These are phyloP conservation scores for Guyanaporus albipodus DNA, from an alignment of 768 basidiomycete genomes.

Conservation along the genomic window DNA sequence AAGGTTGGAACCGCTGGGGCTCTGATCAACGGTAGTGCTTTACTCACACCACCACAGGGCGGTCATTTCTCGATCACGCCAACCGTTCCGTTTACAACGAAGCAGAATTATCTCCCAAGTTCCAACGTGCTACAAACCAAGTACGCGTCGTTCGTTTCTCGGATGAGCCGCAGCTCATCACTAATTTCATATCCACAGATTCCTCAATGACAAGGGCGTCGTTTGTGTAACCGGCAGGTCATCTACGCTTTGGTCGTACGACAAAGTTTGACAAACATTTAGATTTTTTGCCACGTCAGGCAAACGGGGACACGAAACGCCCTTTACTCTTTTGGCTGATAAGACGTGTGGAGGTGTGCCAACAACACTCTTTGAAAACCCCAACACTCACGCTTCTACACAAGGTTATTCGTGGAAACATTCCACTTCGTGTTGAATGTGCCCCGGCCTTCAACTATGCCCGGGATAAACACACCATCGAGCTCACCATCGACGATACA, in stretches of 20 bases:
- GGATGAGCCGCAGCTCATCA: background rate
- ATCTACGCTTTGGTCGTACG: background rate
- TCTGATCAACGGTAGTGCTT: background rate
- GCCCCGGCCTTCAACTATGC: slow-evolving; percentile 98
- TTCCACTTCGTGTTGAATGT: slow-evolving; percentile 83
- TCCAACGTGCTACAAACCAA: slow-evolving; percentile 89
- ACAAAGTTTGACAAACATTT: slow-evolving; percentile 8
- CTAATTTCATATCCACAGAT: slow-evolving; percentile 36
- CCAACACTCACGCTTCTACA: background rate
- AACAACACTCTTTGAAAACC: background rate
- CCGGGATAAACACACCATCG: slow-evolving; percentile 64
- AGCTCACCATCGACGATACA: slow-evolving; percentile 48
- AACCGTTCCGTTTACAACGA: slow-evolving; percentile 60
- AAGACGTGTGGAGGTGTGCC: slow-evolving; percentile 65
- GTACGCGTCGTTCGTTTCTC: slow-evolving; percentile 19
- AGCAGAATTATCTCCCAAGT: slow-evolving; percentile 79
- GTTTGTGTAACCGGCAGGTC: slow-evolving; percentile 70
- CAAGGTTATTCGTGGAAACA: slow-evolving; percentile 74
- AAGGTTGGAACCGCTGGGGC: slow-evolving; percentile 41
- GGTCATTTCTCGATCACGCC: slow-evolving; percentile 92
- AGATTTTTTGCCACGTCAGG: slow-evolving; percentile 80
- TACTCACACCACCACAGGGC: slow-evolving; percentile 43
- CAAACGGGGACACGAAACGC: slow-evolving; percentile 37
- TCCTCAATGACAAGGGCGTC: slow-evolving; percentile 85
- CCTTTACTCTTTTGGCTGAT: slow-evolving; percentile 82